Conservation (phyloP, 495 filamentous ascomycete genomes). For the Usnea hakonensis region DNA sequence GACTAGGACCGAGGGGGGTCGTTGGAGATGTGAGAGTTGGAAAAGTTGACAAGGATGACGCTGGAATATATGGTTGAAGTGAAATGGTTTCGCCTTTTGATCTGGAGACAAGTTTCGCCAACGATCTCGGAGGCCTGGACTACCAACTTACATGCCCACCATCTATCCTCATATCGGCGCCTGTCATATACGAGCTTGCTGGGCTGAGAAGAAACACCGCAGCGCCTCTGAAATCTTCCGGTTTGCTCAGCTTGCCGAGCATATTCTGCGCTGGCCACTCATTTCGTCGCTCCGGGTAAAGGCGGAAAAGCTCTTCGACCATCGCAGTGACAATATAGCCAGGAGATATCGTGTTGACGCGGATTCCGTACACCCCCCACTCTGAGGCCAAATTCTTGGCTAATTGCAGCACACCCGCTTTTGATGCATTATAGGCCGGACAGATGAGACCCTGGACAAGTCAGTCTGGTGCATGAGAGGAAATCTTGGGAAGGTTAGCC, state of each 20-base stretch:
- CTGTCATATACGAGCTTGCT: constrained; percentile 83
- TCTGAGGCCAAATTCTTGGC: constrained; percentile 77
- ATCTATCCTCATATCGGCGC: constrained; percentile 70
- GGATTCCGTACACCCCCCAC: constrained; percentile 81
- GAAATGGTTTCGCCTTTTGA: not conserved
- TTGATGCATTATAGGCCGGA: constrained; percentile 85
- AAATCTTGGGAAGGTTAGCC: constrained; percentile 14
- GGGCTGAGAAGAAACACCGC: constrained; percentile 81
- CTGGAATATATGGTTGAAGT: constrained; percentile 28
- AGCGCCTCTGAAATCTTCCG: constrained; percentile 73
- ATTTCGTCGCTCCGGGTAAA: constrained; percentile 64
- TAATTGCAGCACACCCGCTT: constrained; percentile 80
- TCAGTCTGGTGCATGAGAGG: not conserved
- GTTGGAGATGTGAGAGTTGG: constrained; percentile 35
- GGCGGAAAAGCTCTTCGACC: constrained; percentile 70
- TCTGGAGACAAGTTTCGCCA: not conserved
- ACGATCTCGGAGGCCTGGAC: not conserved
- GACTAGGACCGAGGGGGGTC: constrained; percentile 46
- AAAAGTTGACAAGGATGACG: constrained; percentile 27
- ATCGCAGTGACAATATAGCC: constrained; percentile 94
- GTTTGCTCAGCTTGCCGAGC: constrained; percentile 69
- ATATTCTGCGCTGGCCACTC: constrained; percentile 87
- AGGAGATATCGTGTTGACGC: constrained; percentile 90
- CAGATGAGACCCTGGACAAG: constrained; percentile 54
- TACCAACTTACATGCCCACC: constrained; percentile 79